These are phyloP conservation scores for Brassica carinata DNA, from an alignment of 345 rosid species.

Conservation along the genomic window DNA sequence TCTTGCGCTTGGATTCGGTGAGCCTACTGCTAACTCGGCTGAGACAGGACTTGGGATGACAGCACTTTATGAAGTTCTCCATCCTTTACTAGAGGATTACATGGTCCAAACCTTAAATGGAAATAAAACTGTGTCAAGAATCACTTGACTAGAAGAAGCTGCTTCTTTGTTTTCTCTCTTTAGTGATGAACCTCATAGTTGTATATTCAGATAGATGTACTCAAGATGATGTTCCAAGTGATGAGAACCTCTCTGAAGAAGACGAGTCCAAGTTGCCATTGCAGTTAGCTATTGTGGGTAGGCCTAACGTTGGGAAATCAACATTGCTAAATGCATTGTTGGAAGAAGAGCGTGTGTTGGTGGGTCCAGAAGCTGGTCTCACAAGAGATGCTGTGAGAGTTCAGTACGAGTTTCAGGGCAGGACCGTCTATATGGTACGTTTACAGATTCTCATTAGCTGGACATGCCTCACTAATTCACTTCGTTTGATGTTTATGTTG, in stretches of 20 bases:
- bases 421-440: conserved; percentile 80
- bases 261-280: conserved; percentile 78
- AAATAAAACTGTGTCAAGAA: conserved; percentile 15
- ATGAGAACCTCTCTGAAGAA: conserved; percentile 48
- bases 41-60: conserved; percentile 97
- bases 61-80: conserved; percentile 73
- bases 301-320: conserved; percentile 97
- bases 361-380: conserved; percentile 97
- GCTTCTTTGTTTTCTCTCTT: background rate
- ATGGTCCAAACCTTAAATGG: conserved; percentile 59
- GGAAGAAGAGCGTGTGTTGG: conserved; percentile 94
- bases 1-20: conserved; percentile 75
- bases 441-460: background rate
- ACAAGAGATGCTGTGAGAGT: conserved; percentile 95
- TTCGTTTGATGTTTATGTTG: conserved; percentile 7
- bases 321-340: conserved; percentile 80
- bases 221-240: conserved; percentile 38
- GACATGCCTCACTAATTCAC: background rate
- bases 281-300: conserved; percentile 92
- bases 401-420: conserved; percentile 73
- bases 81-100: conserved; percentile 66
- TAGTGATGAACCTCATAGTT: conserved; percentile 27
- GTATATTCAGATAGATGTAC: conserved; percentile 38
- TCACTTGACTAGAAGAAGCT: background rate
- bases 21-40: conserved; percentile 87